Base-by-base conservation (phyloP, 768 basidiomycete species). In the Kwoniella europaea region DNA sequence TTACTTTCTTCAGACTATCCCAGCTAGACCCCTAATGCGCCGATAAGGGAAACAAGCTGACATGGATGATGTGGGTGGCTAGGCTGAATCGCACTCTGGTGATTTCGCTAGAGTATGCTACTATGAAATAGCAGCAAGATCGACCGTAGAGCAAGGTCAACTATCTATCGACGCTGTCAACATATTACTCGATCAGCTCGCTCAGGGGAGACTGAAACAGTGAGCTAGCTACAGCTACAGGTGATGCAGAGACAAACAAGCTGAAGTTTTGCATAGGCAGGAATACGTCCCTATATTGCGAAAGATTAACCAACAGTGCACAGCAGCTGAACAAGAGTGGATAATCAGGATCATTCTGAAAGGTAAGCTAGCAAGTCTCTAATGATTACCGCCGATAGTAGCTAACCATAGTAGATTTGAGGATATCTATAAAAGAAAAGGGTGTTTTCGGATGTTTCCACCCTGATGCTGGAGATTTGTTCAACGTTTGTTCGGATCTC, bases 401-500 rank as follows among this genome's bases (percentile, higher is more conserved):
- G 43, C 57, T 67, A 1, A 35, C 22, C 44, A 20, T 54, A 3
- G 13, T 59, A 97, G 96, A 98, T 76, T 90, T 98, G 87, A 87
- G 89, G 57, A 95, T 98, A 68, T 92, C 91, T 0, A 91, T 97
- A 61, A 92, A 96, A 84, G 97, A 98, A 83, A 94, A 91, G 12
- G 94, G 94, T 0, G 91, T 98, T 0, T 90, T 99, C 73, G 85
- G 89, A 0, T 90, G 93, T 7, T 93, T 98, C 77, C 97, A 99
- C 83, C 92, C 93, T 0, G 94, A 98, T 76, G 95, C 96, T 0
- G 90, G 92, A 71, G 92, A 93, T 80, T 84, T 97, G 9, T 99
- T 92, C 86, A 98, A 98, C 80, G 94, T 94, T 0, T 98, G 94
- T 81, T 98, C 95, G 0, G 95, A 98, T 83, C 86, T 98, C 57